These are phyloP conservation scores for Aspergillus nanangensis DNA, from an alignment of 495 filamentous ascomycete species.

Conservation along the genomic window DNA sequence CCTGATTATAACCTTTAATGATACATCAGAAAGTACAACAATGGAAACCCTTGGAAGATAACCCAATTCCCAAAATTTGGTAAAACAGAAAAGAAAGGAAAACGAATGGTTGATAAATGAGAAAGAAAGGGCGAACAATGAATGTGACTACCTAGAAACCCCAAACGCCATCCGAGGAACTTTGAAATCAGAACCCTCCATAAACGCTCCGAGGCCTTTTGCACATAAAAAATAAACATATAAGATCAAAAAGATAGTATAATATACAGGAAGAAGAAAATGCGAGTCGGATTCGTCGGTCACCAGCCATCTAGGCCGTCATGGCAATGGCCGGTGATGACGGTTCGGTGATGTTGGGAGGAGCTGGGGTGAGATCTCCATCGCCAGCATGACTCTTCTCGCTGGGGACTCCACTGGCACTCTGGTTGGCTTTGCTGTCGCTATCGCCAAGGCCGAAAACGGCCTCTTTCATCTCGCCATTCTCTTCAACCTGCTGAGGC, in stretches of 20 bases:
- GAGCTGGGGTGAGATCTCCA: constrained; percentile 40
- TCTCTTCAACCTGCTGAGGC: constrained; percentile 30
- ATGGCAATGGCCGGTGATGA: constrained; percentile 44
- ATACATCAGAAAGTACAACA: no score
- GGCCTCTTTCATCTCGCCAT: constrained; percentile 38
- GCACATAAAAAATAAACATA: constrained; percentile 10
- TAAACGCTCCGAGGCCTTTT: constrained; percentile 4
- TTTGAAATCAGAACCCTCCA: constrained; percentile 3
- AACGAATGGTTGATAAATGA: neutral
- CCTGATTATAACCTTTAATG: no score
- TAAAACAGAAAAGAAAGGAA: no score
- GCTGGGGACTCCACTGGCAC: constrained; percentile 53
- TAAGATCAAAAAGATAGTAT: constrained; percentile 10
- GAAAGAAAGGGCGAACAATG: neutral
- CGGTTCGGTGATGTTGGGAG: constrained; percentile 37
- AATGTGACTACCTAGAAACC: no score
- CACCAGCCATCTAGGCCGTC: constrained; percentile 23
- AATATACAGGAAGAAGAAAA: constrained; percentile 17
- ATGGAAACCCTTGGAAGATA: no score
- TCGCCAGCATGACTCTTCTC: constrained; percentile 67
- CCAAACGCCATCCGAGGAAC: constrained; percentile 9
- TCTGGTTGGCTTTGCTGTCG: constrained; percentile 73
- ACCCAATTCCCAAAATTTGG: no score
- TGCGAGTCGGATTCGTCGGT: neutral
- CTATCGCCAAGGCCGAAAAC: constrained; percentile 53